Evolutionary conservation across 2,329 filamentous ascomycete species (phyloP), one percentile per base, ranked within the genome.

Genomic region (Teratosphaeria destructans): DNA sequence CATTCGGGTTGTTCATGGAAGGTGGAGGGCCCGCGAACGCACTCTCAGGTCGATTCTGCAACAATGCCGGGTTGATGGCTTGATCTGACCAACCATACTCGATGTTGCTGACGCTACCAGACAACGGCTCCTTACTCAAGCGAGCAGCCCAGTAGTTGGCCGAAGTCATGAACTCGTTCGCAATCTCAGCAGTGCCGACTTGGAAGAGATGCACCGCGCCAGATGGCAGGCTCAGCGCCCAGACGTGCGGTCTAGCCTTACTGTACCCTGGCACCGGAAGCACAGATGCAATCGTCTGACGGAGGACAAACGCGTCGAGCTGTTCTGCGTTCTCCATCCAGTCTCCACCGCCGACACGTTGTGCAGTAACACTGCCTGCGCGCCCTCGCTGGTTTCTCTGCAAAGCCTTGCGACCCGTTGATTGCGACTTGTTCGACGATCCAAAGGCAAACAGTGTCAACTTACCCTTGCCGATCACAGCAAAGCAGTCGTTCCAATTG

Each of bases 171-270:
- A 96, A 99, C 72, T 99, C 94, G 66, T 88, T 88, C 67, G 92
- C 89, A 68, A 97, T 96, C 67, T 99, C 94, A 0, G 90, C 85
- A 0, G 94, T 99, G 59, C 94, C 94, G 55, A 94, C 94, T 70
- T 97, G 92, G 81, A 99, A 99, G n/a, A 99, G 81, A 72, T 99
- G 94, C 0, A 99, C 92, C 0, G 93, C 93, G 12, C 94, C 94
- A 1, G 87, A 95, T 0, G 94, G 93, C 54, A 99, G 78, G 63
- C 89, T 95, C 57, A 99, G 78, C 2, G 94, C 93, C 88, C 92
- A 99, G 1, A 99, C 94, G 72, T 97, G 86, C 4, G 92, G 92
- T 11, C 94, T 82, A 32, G 86, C 83, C 69, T 95, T 91, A 37
- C 91, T 96, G 74, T 97, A 97, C 11, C 94, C 94, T 0, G 94